Conservation (phyloP, 2,329 filamentous ascomycete genomes). For the Colletotrichum endophyticum region DNA sequence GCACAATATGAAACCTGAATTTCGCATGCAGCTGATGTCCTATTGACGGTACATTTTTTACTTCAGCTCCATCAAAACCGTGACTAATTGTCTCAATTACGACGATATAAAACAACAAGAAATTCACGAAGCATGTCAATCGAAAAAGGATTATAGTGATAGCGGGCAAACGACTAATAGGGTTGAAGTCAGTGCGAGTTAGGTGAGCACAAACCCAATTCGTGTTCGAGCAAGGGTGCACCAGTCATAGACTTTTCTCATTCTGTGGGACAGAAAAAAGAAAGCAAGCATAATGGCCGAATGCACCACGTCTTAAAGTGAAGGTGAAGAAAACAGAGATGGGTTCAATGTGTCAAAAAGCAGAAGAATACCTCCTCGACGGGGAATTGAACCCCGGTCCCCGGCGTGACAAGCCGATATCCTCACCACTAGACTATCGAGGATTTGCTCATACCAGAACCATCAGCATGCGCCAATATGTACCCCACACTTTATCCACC, state of each 20-base stretch:
- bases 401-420: conserved; percentile 4
- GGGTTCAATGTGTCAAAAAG: background rate
- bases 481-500: background rate
- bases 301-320: fast-evolving
- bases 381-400: conserved; percentile 3
- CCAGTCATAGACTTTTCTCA: fast-evolving
- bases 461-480: fast-evolving
- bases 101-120: too few relatives aligned
- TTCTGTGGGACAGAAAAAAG: too few relatives aligned
- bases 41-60: background rate
- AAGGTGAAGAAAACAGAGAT: background rate
- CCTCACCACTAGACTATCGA: conserved; percentile 7
- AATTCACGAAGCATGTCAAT: too few relatives aligned
- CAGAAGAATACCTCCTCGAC: background rate
- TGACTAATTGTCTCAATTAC: fast-evolving
- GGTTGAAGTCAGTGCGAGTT: too few relatives aligned
- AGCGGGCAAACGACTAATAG: too few relatives aligned
- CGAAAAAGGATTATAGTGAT: too few relatives aligned
- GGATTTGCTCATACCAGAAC: background rate
- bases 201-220: fast-evolving
- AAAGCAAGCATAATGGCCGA: too few relatives aligned
- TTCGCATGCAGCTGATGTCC: background rate
- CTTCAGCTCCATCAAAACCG: background rate
- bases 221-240: too few relatives aligned
- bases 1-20: background rate